These are phyloP conservation scores for Blastobotrys buckinghamii DNA, from an alignment of 1,139 yeast species.

Conservation along the genomic window DNA sequence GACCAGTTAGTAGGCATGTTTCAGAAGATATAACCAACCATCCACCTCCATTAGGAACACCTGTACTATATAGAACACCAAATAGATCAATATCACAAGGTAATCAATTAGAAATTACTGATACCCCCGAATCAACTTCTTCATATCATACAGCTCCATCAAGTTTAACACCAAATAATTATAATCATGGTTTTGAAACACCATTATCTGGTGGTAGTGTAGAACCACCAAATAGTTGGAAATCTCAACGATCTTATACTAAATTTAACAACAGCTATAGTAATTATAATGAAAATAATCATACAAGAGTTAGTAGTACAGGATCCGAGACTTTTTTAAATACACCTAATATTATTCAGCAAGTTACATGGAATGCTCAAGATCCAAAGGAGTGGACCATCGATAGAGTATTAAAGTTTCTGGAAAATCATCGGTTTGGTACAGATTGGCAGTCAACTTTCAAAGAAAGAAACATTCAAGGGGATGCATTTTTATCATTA, in stretches of 20 bases:
- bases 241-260: not conserved
- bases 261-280: too few species aligned
- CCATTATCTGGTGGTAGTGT: slow-evolving; percentile 5
- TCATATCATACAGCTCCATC: slow-evolving; percentile 2
- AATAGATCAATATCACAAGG: not conserved
- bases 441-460: slow-evolving; percentile 67
- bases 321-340: not conserved
- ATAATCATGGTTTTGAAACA: not conserved
- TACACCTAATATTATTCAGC: not conserved
- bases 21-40: not conserved
- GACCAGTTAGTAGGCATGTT: slow-evolving; percentile 3
- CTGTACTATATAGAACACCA: slow-evolving; percentile 4
- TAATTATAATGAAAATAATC: not conserved
- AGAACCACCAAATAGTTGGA: slow-evolving; percentile 6
- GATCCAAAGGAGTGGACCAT: slow-evolving; percentile 58
- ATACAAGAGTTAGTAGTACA: not conserved
- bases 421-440: slow-evolving; percentile 61
- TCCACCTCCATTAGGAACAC: slow-evolving; percentile 7
- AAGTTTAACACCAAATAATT: not conserved
- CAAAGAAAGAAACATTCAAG: slow-evolving; percentile 51
- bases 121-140: not conserved
- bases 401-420: slow-evolving; percentile 62
- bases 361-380: slow-evolving; percentile 17
- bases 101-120: not conserved
- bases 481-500: slow-evolving; percentile 59